phyloP scores from a whole-genome alignment of 1,139 yeast genomes.

The Candida tunisiensis region DNA sequence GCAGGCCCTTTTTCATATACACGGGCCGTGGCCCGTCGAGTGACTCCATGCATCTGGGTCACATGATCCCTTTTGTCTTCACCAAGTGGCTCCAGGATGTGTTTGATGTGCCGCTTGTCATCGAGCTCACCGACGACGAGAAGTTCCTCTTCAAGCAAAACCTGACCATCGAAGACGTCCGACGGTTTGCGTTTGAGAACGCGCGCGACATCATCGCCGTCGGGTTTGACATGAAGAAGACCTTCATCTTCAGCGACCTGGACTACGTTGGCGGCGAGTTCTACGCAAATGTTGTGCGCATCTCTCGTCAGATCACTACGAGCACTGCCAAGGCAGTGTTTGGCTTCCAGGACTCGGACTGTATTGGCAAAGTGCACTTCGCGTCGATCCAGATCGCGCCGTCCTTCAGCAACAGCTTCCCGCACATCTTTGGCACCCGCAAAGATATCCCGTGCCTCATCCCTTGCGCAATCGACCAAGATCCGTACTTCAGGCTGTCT shows the following conservation, averaged over 20 bases:
- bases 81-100: conserved; percentile 98
- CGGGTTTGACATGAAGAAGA: conserved; percentile 88
- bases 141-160: conserved; percentile 89
- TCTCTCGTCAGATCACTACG: conserved; percentile 90
- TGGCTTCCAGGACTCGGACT: conserved; percentile 89
- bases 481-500: conserved; percentile 95
- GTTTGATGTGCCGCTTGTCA: conserved; percentile 89
- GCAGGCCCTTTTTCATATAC: conserved; percentile 87
- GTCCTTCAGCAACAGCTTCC: conserved; percentile 91
- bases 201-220: conserved; percentile 90
- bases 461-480: conserved; percentile 99
- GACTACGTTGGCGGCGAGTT: conserved; percentile 88
- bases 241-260: conserved; percentile 86
- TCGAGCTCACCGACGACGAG: conserved; percentile 95
- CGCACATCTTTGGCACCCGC: conserved; percentile 75
- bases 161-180: conserved; percentile 78
- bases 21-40: conserved; percentile 98
- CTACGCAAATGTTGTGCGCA: conserved; percentile 85
- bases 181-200: conserved; percentile 58
- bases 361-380: conserved; percentile 89
- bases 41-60: conserved; percentile 93
- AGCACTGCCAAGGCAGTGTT: conserved; percentile 96
- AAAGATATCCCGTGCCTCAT: conserved; percentile 83
- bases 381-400: conserved; percentile 94
- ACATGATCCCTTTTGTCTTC: conserved; percentile 87